Evolutionary conservation across 1,284 basidiomycete genomes (phyloP).

Genomic region (Rhodofomes roseus): DNA sequence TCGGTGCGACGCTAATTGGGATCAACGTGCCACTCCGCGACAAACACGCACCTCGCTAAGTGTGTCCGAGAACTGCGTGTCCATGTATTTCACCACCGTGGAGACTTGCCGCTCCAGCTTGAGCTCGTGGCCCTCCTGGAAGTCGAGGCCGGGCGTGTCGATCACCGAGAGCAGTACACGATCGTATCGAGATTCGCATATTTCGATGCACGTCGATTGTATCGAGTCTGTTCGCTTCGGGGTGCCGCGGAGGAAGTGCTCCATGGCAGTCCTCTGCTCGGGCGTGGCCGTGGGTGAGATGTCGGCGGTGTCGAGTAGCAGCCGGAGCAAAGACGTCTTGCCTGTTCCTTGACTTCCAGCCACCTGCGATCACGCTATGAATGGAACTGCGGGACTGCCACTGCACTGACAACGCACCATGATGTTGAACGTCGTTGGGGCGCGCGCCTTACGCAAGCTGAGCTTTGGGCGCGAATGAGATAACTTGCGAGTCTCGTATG

Average conservation of each 20-base stretch:
- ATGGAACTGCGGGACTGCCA: background rate
- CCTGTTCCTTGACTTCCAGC: conserved; percentile 76
- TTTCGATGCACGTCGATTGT: conserved; percentile 66
- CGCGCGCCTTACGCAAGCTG: conserved; percentile 53
- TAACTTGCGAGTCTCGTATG: conserved; percentile 50
- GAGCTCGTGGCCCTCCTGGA: conserved; percentile 64
- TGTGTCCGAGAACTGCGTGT: conserved; percentile 75
- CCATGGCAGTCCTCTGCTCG: conserved; percentile 62
- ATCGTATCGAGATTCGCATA: conserved; percentile 76
- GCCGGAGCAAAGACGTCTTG: conserved; percentile 69
- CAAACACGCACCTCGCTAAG: conserved; percentile 66
- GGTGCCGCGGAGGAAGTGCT: conserved; percentile 54
- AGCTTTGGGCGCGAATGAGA: conserved; percentile 33
- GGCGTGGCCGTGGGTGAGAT: conserved; percentile 65
- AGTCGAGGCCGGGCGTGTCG: conserved; percentile 80
- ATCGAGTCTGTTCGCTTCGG: conserved; percentile 59
- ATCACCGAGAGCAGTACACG: conserved; percentile 71
- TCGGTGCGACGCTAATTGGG: background rate
- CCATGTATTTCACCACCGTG: conserved; percentile 66
- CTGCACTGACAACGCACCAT: conserved; percentile 50
- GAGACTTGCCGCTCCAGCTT: conserved; percentile 74
- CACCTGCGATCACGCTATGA: conserved; percentile 41
- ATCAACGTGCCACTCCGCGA: background rate
- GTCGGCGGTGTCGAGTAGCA: conserved; percentile 73
- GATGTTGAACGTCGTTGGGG: conserved; percentile 77